Evolutionary conservation across 2,329 filamentous ascomycete genomes (phyloP).

Genomic region (Arachnomyces sp.): DNA sequence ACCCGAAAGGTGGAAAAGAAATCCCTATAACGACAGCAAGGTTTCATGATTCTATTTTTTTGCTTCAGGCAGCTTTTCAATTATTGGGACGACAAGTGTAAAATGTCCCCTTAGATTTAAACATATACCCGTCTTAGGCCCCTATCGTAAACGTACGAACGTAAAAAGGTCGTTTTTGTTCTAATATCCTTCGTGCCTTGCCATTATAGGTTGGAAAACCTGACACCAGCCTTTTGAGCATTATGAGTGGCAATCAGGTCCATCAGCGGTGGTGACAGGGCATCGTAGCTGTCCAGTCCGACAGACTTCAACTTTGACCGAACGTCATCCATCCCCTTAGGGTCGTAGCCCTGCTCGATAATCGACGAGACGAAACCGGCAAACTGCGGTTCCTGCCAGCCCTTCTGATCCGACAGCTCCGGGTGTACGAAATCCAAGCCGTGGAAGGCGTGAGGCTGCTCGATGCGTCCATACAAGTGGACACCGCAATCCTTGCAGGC

Average conservation of each 20-base stretch:
- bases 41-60: too few species aligned
- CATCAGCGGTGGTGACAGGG: conserved; percentile 56
- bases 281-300: conserved; percentile 58
- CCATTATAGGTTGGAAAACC: too few species aligned
- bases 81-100: too few species aligned
- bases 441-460: conserved; percentile 58
- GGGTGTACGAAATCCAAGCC: conserved; percentile 63
- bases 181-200: too few species aligned
- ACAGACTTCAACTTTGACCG: conserved; percentile 45
- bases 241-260: conserved; percentile 52
- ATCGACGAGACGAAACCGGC: conserved; percentile 61
- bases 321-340: conserved; percentile 49
- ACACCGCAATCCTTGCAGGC: conserved; percentile 56
- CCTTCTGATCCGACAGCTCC: conserved; percentile 52
- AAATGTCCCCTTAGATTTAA: too few species aligned
- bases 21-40: too few species aligned
- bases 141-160: too few species aligned
- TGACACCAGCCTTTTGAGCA: conserved; percentile 38
- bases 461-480: conserved; percentile 59
- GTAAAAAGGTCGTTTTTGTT: too few species aligned
- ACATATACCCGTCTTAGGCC: too few species aligned
- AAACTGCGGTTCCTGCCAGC: conserved; percentile 67
- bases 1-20: too few species aligned
- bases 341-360: conserved; percentile 60
- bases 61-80: too few species aligned